These are phyloP conservation scores for Microthlaspi erraticum DNA, from an alignment of 345 rosid genomes.

Conservation along the genomic window DNA sequence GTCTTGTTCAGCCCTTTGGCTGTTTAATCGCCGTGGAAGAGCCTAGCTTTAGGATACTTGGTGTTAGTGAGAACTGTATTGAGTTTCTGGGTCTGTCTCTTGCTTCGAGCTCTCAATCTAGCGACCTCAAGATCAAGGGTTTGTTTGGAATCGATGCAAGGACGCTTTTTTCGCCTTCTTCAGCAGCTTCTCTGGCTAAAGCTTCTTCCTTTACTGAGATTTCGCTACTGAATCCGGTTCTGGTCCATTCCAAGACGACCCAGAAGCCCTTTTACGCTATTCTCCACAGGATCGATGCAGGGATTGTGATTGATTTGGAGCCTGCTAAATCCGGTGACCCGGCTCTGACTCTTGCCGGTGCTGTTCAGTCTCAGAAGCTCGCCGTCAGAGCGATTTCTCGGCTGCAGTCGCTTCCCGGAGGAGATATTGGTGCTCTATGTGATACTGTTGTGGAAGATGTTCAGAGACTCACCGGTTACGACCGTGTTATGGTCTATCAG, in stretches of 20 bases:
- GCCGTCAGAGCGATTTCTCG: slow-evolving; percentile 82
- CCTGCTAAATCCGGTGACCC: slow-evolving; percentile 68
- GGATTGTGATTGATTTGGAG: slow-evolving; percentile 85
- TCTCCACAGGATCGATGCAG: slow-evolving; percentile 76
- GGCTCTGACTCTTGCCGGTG: slow-evolving; percentile 71
- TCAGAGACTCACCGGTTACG: slow-evolving; percentile 80
- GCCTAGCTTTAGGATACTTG: slow-evolving; percentile 59
- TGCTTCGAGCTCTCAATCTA: slow-evolving; percentile 21
- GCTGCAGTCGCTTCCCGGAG: slow-evolving; percentile 84
- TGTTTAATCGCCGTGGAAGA: slow-evolving; percentile 76
- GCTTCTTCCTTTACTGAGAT: slow-evolving; percentile 72
- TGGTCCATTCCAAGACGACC: slow-evolving; percentile 62
- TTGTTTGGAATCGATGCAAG: slow-evolving; percentile 77
- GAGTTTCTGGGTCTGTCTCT: slow-evolving; percentile 55
- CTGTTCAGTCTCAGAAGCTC: slow-evolving; percentile 85
- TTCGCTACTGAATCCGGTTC: slow-evolving; percentile 70
- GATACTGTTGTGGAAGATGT: slow-evolving; percentile 91
- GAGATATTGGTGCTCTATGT: slow-evolving; percentile 77
- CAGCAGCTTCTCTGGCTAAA: slow-evolving; percentile 63
- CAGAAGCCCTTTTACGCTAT: slow-evolving; percentile 80
- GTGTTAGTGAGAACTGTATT: slow-evolving; percentile 71
- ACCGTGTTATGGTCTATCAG: slow-evolving; percentile 87
- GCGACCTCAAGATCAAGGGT: slow-evolving; percentile 39
- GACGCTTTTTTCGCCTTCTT: slow-evolving; percentile 62
- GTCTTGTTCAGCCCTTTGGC: slow-evolving; percentile 78